These are phyloP conservation scores for Dicorynia guianensis DNA, from an alignment of 306 rosid species.

Conservation along the genomic window DNA sequence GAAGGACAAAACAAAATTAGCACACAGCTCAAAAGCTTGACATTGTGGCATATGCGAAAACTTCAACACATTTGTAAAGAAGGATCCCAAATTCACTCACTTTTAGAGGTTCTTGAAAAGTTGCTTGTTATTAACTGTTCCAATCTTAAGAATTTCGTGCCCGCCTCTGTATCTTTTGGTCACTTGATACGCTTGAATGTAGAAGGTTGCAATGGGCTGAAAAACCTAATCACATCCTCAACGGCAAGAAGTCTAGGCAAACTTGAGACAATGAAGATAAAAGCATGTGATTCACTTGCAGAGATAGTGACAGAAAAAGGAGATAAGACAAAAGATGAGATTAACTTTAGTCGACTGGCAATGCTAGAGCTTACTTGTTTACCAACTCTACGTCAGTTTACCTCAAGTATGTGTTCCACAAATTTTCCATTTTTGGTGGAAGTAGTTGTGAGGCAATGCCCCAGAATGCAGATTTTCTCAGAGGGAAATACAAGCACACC, in stretches of 20 bases:
- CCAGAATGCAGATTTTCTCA: not conserved
- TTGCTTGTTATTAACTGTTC: not conserved
- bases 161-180: not conserved
- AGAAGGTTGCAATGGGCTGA: not conserved
- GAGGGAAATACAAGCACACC: not conserved
- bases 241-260: no score
- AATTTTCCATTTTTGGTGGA: not conserved
- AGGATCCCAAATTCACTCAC: not conserved
- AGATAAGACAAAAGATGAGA: not conserved
- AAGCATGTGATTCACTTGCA: not conserved
- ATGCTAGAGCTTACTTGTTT: not conserved
- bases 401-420: not conserved
- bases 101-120: not conserved
- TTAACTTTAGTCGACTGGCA: no score
- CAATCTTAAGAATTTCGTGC: not conserved
- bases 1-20: not conserved
- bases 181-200: not conserved
- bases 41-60: not conserved
- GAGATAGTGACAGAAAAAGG: not conserved
- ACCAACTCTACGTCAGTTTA: constrained; percentile 1
- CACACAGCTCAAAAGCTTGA: not conserved
- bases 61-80: constrained; percentile 14
- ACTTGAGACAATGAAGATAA: no score
- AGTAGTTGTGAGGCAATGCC: constrained; percentile 7
- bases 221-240: no score